Evolutionary conservation across 2,329 filamentous ascomycete species (phyloP).

Genomic region (Cytospora piceicola): DNA sequence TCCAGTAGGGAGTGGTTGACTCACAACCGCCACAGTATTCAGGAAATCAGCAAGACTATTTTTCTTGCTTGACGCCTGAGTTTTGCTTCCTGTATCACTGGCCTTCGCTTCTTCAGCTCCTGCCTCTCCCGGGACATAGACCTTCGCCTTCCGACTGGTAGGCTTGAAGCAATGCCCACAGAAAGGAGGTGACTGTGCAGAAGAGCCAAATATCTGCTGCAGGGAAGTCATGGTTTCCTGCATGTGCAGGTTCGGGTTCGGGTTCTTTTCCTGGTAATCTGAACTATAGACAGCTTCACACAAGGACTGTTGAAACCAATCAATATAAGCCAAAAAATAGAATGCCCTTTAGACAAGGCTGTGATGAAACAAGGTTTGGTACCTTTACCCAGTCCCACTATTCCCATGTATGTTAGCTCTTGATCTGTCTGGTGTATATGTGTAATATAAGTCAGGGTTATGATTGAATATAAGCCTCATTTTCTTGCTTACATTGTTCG

Average conservation of each 20-base stretch:
- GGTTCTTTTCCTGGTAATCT: not conserved
- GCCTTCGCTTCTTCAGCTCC: too few species aligned
- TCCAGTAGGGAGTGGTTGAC: not conserved
- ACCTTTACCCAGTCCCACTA: conserved; percentile 14
- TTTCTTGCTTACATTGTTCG: conserved; percentile 1
- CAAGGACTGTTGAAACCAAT: not conserved
- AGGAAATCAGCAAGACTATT: too few species aligned
- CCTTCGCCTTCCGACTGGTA: not conserved
- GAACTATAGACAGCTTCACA: not conserved
- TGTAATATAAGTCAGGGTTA: too few species aligned
- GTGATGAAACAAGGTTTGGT: not conserved
- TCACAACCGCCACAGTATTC: conserved; percentile 3
- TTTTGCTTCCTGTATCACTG: too few species aligned
- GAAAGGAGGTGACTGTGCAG: not conserved
- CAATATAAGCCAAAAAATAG: too few species aligned
- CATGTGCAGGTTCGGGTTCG: too few species aligned
- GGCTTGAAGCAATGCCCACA: not conserved
- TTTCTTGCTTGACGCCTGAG: too few species aligned
- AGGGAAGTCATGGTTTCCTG: not conserved
- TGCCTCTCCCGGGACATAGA: too few species aligned
- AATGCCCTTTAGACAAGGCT: not conserved
- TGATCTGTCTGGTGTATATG: not conserved
- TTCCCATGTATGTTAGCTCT: conserved; percentile 2
- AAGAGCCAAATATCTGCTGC: not conserved
- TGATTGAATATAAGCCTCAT: too few species aligned